Evolutionary conservation across 768 basidiomycete species (phyloP), one percentile per base, ranked within the genome.

Genomic region (Butyriboletus loyo): DNA sequence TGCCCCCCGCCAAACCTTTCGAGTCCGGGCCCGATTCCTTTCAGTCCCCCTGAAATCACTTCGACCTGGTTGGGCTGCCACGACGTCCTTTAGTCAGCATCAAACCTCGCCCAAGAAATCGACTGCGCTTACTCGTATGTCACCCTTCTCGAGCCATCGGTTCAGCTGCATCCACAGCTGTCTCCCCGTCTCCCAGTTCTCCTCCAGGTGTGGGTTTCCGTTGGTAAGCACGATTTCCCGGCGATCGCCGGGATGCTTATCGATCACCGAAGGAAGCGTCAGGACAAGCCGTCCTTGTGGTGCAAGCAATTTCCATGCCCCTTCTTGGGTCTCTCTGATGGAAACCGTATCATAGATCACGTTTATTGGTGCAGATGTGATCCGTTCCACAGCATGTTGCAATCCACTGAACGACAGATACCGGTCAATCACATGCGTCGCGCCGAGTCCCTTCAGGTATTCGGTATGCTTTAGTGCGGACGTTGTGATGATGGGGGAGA

Each of bases 51-150:
- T 0, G 71, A 63, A 13, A 81, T 49, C 15, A 74, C 59, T 49
- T 79, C 75, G 10, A 74, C 67, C 21, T 64, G 65, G 60, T 75
- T 78, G 1, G 77, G 75, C 80, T 81, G 44, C 30, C 21, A 22
- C 19, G 30, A 27, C 8, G n/a, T 32, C 25, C 17, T 5, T 2
- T n/a, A 1, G 24, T 57, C 41, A 58, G 56, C 15, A n/a, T 19
- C 46, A 11, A 25, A 32, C 14, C 25, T 4, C 10, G 3, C 8
- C 38, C 17, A 14, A 19, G 3, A 27, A 19, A 40, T 24, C 2
- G 31, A 42, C 31, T 9, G n/a, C 11, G 35, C 70, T 50, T 52
- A 70, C 70, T 17, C 56, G 58, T 49, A 71, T 70, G 7, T 66
- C 62, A 10, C 70, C 66, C 28, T 64, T 66, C 52, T 71, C 68